Evolutionary conservation across 805 yeast species (phyloP).

Genomic region (Saturnispora saitoi): DNA sequence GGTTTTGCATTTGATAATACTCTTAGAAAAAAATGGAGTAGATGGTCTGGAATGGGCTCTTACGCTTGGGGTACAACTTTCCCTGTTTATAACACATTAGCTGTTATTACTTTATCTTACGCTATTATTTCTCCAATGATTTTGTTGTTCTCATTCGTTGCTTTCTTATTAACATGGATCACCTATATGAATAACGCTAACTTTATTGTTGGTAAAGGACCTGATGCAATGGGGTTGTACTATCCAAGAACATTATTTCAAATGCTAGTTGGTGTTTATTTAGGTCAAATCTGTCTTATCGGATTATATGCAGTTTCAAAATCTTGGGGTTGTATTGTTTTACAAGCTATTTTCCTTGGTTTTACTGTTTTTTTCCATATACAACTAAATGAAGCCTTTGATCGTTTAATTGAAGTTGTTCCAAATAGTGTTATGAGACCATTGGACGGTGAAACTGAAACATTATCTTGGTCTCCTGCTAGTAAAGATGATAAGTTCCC

Average conservation of each 20-base stretch:
- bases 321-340: conserved; percentile 89
- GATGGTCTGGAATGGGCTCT: conserved; percentile 46
- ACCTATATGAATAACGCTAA: conserved; percentile 72
- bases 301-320: conserved; percentile 86
- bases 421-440: conserved; percentile 74
- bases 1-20: conserved; percentile 53
- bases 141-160: conserved; percentile 59
- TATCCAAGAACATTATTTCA: conserved; percentile 88
- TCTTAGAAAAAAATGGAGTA: conserved; percentile 55
- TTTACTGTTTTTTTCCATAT: conserved; percentile 64
- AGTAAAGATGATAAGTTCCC: too few relatives aligned
- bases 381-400: conserved; percentile 58
- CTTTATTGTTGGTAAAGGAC: conserved; percentile 57
- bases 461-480: conserved; percentile 42
- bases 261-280: conserved; percentile 77
- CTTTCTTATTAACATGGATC: conserved; percentile 64
- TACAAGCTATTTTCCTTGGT: conserved; percentile 58
- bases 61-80: conserved; percentile 68
- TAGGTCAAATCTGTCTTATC: conserved; percentile 78
- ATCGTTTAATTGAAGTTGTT: conserved; percentile 44
- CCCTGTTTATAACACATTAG: conserved; percentile 68
- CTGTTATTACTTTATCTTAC: conserved; percentile 59
- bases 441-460: conserved; percentile 57
- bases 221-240: conserved; percentile 72
- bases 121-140: conserved; percentile 77